These are phyloP conservation scores for Apiospora sp. DNA, from an alignment of 2,329 filamentous ascomycete species.

Conservation along the genomic window DNA sequence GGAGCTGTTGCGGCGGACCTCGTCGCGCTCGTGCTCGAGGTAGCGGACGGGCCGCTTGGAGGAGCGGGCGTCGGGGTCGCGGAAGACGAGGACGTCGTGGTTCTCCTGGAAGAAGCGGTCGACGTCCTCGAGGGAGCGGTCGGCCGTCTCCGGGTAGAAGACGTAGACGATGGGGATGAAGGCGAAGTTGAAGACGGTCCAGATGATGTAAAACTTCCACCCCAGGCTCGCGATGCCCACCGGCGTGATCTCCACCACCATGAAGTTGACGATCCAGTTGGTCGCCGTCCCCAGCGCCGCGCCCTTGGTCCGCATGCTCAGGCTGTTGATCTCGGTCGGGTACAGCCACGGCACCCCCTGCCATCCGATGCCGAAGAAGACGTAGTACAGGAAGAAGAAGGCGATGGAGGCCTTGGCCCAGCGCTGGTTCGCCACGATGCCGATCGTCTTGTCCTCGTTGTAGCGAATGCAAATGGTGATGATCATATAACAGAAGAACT, in stretches of 20 bases:
- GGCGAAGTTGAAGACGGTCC: slow-evolving; percentile 52
- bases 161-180: slow-evolving; percentile 47
- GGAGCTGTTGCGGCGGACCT: slow-evolving; percentile 36
- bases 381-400: slow-evolving; percentile 62
- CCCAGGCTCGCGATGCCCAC: slow-evolving; percentile 49
- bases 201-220: slow-evolving; percentile 61
- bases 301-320: slow-evolving; percentile 45
- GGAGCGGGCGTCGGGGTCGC: slow-evolving; percentile 36
- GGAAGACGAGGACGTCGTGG: slow-evolving; percentile 34
- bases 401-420: slow-evolving; percentile 48
- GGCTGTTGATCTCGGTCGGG: slow-evolving; percentile 56
- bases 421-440: slow-evolving; percentile 23
- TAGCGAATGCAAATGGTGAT: slow-evolving; percentile 34
- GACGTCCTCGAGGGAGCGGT: slow-evolving; percentile 35
- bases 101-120: slow-evolving; percentile 40
- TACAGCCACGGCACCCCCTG: slow-evolving; percentile 56
- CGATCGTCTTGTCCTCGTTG: slow-evolving; percentile 26
- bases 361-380: slow-evolving; percentile 60
- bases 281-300: slow-evolving; percentile 43
- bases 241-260: slow-evolving; percentile 46
- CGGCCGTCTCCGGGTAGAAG: slow-evolving; percentile 29
- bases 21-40: slow-evolving; percentile 33
- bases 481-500: slow-evolving; percentile 57
- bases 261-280: slow-evolving; percentile 46
- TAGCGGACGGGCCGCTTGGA: slow-evolving; percentile 34